Evolutionary conservation across 1,284 basidiomycete species (phyloP).

Genomic region (Mycena citricolor): DNA sequence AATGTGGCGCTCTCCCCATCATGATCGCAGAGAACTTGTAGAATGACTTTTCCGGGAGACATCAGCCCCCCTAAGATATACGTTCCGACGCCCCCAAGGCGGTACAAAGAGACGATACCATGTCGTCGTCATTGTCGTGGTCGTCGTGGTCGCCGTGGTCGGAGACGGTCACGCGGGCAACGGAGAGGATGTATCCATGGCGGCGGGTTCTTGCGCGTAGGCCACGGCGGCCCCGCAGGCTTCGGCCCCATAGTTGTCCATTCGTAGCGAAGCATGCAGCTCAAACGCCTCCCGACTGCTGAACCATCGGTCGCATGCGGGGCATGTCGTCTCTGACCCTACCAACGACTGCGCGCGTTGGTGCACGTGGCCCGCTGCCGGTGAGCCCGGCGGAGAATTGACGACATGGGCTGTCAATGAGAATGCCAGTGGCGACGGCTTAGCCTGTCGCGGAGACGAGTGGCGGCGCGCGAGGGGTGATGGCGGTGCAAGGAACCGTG

Average conservation of each 20-base stretch:
- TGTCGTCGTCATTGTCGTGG: too few species aligned
- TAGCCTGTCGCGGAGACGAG: slow-evolving; percentile 17
- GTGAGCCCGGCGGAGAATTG: background rate
- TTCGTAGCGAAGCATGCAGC: slow-evolving; percentile 9
- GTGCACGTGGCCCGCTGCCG: background rate
- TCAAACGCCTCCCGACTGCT: slow-evolving; percentile 14
- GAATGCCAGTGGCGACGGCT: background rate
- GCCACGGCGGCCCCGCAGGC: slow-evolving; percentile 22
- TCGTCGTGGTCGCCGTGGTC: too few species aligned
- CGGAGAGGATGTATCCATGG: too few species aligned
- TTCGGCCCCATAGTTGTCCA: background rate
- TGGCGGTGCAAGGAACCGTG: slow-evolving; percentile 14
- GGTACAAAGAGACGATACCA: too few species aligned
- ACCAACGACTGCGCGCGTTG: slow-evolving; percentile 5
- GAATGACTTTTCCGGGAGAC: too few species aligned
- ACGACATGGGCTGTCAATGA: background rate
- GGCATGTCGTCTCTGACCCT: slow-evolving; percentile 9
- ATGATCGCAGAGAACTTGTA: too few species aligned
- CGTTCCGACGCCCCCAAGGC: too few species aligned
- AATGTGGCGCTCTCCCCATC: too few species aligned
- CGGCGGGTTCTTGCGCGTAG: too few species aligned
- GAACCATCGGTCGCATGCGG: slow-evolving; percentile 20
- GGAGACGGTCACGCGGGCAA: too few species aligned
- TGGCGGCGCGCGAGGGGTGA: slow-evolving; percentile 16
- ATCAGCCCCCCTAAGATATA: too few species aligned